Percentiles rank a stretch among this genome's conserved stretches.
These are phyloP conservation scores for Monilinia fructicola DNA, from an alignment of 2,329 filamentous ascomycete genomes.

Conservation along the genomic window DNA sequence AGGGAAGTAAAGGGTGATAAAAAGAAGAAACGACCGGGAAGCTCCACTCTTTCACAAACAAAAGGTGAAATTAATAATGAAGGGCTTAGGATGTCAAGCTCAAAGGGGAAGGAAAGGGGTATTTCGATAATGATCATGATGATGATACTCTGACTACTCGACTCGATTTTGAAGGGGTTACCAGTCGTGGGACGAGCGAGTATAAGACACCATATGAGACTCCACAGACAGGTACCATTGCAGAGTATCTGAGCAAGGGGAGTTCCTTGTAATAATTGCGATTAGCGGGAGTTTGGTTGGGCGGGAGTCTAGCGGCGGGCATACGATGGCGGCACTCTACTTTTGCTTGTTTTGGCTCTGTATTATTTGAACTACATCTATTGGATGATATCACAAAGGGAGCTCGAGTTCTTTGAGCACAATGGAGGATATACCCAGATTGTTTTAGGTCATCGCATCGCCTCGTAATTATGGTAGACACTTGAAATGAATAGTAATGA, in stretches of 20 bases:
- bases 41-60: constrained; percentile 22
- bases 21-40: constrained; percentile 20
- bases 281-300: constrained; percentile 19
- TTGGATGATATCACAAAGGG: constrained; percentile 14
- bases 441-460: background rate
- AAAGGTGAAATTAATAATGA: constrained; percentile 30
- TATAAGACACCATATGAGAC: constrained; percentile 11
- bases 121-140: constrained; percentile 15
- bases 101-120: constrained; percentile 12
- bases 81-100: background rate
- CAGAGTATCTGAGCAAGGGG: constrained; percentile 12
- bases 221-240: constrained; percentile 12
- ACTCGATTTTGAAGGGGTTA: constrained; percentile 5
- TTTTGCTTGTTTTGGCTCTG: constrained; percentile 3
- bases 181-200: constrained; percentile 14
- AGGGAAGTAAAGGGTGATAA: constrained; percentile 22
- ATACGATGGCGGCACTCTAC: background rate
- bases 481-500: constrained; percentile 10
- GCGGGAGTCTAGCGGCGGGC: background rate
- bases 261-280: constrained; percentile 15
- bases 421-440: constrained; percentile 22
- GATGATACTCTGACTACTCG: background rate
- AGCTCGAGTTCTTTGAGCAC: constrained; percentile 6
- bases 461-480: background rate
- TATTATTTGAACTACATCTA: constrained; percentile 15